Conservation (phyloP, 257 asterid species). For the Solanum ossicruentum region DNA sequence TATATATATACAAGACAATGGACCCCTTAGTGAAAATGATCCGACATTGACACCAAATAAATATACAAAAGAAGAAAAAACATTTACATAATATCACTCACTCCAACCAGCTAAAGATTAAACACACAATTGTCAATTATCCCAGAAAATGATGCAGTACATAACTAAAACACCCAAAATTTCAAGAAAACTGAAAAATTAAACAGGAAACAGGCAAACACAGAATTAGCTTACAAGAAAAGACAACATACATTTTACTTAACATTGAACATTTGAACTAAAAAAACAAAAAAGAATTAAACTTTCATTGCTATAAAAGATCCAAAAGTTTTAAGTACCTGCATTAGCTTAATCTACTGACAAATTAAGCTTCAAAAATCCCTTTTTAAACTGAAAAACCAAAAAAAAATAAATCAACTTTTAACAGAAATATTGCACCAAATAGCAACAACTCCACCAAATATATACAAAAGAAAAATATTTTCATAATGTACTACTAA, state of each 20-base stretch:
- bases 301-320: no score
- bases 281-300: background rate
- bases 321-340: no score
- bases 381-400: no score
- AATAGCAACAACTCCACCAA: no score
- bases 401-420: no score
- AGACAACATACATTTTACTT: background rate
- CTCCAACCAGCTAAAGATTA: background rate
- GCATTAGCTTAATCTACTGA: no score
- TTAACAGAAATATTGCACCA: no score
- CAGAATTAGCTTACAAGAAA: background rate
- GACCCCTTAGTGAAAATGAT: background rate
- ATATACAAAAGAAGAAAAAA: background rate
- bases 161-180: background rate
- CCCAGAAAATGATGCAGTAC: background rate
- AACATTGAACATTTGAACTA: background rate
- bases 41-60: background rate
- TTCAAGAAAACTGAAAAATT: background rate
- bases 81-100: background rate
- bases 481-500: no score
- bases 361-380: no score
- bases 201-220: background rate
- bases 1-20: background rate
- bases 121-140: background rate
- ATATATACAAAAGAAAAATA: no score